These are phyloP conservation scores for Pseudotsuga menziesii DNA, from an alignment of 75 land plant species.

Conservation along the genomic window DNA sequence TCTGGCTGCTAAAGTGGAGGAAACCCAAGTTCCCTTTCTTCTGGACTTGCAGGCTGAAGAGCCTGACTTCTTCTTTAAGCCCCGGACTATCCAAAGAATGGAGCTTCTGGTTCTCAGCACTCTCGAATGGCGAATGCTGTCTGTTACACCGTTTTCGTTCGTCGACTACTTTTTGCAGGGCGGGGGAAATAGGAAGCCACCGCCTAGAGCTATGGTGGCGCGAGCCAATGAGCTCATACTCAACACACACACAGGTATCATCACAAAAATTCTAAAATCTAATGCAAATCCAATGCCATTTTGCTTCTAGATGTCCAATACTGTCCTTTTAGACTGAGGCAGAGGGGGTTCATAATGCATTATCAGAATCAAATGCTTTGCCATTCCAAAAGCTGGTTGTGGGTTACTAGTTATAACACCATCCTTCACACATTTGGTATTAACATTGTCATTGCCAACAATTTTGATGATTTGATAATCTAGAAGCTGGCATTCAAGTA, in stretches of 20 bases:
- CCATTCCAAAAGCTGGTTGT: neutral
- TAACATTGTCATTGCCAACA: too few species aligned
- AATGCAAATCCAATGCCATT: neutral
- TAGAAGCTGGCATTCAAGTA: too few species aligned
- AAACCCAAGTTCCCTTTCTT: constrained; percentile 23
- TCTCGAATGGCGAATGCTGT: constrained; percentile 74
- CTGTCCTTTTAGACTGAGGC: neutral
- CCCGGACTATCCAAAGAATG: constrained; percentile 77
- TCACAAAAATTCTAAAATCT: neutral
- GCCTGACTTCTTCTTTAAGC: constrained; percentile 62
- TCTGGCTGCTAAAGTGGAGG: constrained; percentile 91
- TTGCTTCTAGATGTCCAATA: neutral
- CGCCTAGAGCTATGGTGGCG: constrained; percentile 6
- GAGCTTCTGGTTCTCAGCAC: constrained; percentile 74
- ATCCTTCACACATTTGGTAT: too few species aligned
- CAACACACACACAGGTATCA: constrained; percentile 29
- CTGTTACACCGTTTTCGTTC: constrained; percentile 76
- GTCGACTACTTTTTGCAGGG: constrained; percentile 48
- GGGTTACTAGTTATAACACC: too few species aligned
- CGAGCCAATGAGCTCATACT: constrained; percentile 20
- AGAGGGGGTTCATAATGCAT: neutral
- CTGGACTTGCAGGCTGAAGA: constrained; percentile 60
- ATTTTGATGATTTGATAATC: too few species aligned
- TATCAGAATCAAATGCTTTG: neutral
- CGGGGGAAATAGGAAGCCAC: neutral